phyloP scores from a whole-genome alignment of 805 yeast species.

The Zygosaccharomyces rouxii region DNA sequence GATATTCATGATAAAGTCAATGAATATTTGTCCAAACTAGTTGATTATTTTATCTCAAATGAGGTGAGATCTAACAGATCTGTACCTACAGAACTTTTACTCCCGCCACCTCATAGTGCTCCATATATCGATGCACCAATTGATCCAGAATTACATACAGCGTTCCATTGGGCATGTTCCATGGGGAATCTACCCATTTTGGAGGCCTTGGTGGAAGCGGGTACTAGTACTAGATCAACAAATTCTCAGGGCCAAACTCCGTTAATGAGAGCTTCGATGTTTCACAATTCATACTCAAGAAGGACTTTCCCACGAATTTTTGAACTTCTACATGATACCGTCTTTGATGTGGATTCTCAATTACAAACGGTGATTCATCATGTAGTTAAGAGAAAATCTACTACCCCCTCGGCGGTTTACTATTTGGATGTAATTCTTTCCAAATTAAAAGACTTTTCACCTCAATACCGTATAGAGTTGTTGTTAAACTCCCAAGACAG shows the following conservation, averaged over 20 bases:
- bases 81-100: slow-evolving; percentile 27
- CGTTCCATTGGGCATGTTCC: slow-evolving; percentile 97
- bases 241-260: slow-evolving; percentile 83
- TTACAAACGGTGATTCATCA: slow-evolving; percentile 83
- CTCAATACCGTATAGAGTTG: slow-evolving; percentile 55
- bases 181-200: slow-evolving; percentile 81
- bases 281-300: slow-evolving; percentile 81
- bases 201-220: slow-evolving; percentile 67
- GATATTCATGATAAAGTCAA: slow-evolving; percentile 34
- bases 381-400: slow-evolving; percentile 65
- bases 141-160: slow-evolving; percentile 91
- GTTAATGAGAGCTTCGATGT: slow-evolving; percentile 74
- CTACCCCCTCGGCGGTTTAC: slow-evolving; percentile 75
- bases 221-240: slow-evolving; percentile 56
- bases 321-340: slow-evolving; percentile 68
- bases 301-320: slow-evolving; percentile 75
- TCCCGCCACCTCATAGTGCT: slow-evolving; percentile 33
- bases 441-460: slow-evolving; percentile 61
- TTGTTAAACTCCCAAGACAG: slow-evolving; percentile 61
- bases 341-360: slow-evolving; percentile 70
- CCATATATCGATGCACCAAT: slow-evolving; percentile 63
- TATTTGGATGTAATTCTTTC: slow-evolving; percentile 73
- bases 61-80: slow-evolving; percentile 27
- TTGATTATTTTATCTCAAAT: slow-evolving; percentile 34
- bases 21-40: slow-evolving; percentile 30